Base-by-base conservation (phyloP, 2,329 filamentous ascomycete species). In the Calonectria honghensis region DNA sequence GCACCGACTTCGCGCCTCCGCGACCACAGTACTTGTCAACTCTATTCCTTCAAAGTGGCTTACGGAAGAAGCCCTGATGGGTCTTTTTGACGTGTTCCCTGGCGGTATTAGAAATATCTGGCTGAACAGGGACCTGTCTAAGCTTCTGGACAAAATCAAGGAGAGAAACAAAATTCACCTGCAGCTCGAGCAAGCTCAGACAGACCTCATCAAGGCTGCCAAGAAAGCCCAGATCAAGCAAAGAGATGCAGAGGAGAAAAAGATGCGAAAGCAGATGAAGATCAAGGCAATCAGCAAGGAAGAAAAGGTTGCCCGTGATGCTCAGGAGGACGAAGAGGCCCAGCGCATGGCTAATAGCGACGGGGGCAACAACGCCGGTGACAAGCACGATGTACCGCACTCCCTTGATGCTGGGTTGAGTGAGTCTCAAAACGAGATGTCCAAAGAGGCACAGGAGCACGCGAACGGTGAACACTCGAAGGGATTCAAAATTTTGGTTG, bases 71-170 rank as follows among this genome's bases (percentile, higher is more conserved):
- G 95, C 95, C 0, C 89, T 99, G 6, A 90, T 92, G 73, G 94
- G 94, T 0, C 88, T 99, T 0, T 99, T 97, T 81, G 97, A 99
- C 83, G 96, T 98, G 1, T 98, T 98, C 79, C 97, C 97, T 0
- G 97, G 97, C 27, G 97, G 97, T 37, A 94, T 99, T 81, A 92
- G 95, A 74, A 98, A 98, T 79, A 94, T 99, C 61, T 99, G 96
- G 96, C 93, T 99, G 80, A 99, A 98, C 74, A 92, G 96, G 75
- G 95, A 99, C 82, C 93, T 95, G 78, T 95, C 96, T 54, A 90
- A 93, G 11, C 90, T 99, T 14, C 90, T 95, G 61, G 94, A 96
- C 75, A 98, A 98, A 83, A 94, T 98, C 59, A 91, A 94, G 64
- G 87, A 92, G 76, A 91, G 97, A 57, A 92, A 96, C 75, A 86